phyloP scores from a whole-genome alignment of 139 green algal species.

The Tetraselmis striata region DNA sequence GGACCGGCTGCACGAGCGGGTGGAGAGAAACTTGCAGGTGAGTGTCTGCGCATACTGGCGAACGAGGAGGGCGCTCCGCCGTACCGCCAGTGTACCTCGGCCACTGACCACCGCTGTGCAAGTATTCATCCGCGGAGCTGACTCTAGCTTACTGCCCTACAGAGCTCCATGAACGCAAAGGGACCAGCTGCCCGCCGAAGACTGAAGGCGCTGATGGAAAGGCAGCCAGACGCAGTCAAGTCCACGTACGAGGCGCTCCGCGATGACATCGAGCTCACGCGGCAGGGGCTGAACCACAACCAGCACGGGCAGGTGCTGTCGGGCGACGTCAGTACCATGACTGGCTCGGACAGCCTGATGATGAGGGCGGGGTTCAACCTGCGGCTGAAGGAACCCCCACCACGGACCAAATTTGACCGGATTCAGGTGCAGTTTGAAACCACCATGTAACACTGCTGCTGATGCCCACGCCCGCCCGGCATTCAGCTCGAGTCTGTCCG shows the following conservation, averaged over 20 bases:
- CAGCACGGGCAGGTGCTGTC: not conserved
- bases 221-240: not conserved
- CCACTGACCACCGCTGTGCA: no score
- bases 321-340: not conserved
- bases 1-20: not conserved
- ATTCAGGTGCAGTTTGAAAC: no score
- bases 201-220: not conserved
- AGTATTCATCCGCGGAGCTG: no score
- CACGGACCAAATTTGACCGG: not conserved
- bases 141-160: no score
- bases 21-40: not conserved
- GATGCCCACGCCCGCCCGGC: no score
- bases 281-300: not conserved
- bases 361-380: not conserved
- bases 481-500: no score
- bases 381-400: not conserved
- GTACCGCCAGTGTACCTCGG: no score
- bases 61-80: no score
- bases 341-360: not conserved
- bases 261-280: not conserved
- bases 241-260: not conserved
- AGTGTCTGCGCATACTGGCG: no score
- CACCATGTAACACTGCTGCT: no score
- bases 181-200: no score
- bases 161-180: no score